A percentile compares a stretch with the other conserved stretches of the same genome.
phyloP scores from a whole-genome alignment of 371 early-diverging fungal species.

The Haplosporangium sp. region DNA sequence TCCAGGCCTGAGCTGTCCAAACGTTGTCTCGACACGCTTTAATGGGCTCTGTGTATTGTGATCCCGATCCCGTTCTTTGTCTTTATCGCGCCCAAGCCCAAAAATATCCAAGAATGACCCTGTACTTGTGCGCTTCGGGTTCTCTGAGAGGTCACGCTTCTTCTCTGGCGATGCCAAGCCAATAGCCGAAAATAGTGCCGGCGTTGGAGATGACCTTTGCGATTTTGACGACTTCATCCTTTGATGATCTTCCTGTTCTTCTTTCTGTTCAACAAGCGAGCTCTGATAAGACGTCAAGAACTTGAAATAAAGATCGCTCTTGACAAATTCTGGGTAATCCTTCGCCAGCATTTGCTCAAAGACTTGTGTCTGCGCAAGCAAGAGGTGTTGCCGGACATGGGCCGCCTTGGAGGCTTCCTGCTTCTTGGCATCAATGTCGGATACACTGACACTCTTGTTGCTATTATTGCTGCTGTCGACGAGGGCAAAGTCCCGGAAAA shows the following conservation, averaged over 20 bases:
- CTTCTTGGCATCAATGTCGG: slow-evolving; percentile 9
- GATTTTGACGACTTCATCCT: neutral
- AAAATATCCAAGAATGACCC: slow-evolving; percentile 53
- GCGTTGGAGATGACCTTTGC: slow-evolving; percentile 15
- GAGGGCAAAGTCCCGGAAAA: slow-evolving; percentile 28
- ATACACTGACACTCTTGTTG: neutral
- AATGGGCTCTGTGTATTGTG: neutral
- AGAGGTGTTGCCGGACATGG: slow-evolving; percentile 41
- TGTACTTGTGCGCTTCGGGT: slow-evolving; percentile 38
- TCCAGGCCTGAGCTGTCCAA: slow-evolving; percentile 19
- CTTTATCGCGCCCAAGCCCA: slow-evolving; percentile 50
- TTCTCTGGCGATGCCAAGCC: slow-evolving; percentile 17
- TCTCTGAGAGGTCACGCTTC: slow-evolving; percentile 8
- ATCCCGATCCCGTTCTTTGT: slow-evolving; percentile 31
- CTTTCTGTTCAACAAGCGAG: slow-evolving; percentile 16
- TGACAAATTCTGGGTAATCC: slow-evolving; percentile 72
- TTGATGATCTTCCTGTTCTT: neutral
- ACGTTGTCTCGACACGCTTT: slow-evolving; percentile 24
- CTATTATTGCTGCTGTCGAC: slow-evolving; percentile 18
- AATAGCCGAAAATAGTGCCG: slow-evolving; percentile 36
- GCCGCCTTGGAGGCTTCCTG: slow-evolving; percentile 47
- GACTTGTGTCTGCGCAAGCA: slow-evolving; percentile 65
- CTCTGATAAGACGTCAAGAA: slow-evolving; percentile 55
- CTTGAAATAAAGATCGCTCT: slow-evolving; percentile 75
- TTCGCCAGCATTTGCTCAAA: slow-evolving; percentile 71